These are phyloP conservation scores for Gossypium gossypioides DNA, from an alignment of 441 rosid species.

Conservation along the genomic window DNA sequence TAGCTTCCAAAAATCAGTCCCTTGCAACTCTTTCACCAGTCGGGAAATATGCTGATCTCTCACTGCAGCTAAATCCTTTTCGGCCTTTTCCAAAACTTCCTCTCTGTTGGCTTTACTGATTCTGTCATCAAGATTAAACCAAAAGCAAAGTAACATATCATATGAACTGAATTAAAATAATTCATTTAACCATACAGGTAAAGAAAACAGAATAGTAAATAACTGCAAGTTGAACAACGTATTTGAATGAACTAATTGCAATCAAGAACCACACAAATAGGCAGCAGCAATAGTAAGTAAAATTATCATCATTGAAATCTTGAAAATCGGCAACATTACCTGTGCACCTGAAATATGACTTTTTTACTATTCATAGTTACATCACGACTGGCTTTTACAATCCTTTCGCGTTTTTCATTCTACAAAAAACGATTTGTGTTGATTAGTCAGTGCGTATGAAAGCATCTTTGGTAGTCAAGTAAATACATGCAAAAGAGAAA, in stretches of 20 bases:
- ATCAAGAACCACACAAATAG: not conserved
- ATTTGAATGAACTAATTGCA: not conserved
- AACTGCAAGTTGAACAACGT: not conserved
- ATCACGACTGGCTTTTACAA: conserved; percentile 89
- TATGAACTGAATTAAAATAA: not conserved
- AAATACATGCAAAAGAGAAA: not conserved
- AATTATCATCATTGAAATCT: not conserved
- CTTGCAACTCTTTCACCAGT: conserved; percentile 71
- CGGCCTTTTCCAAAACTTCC: conserved; percentile 72
- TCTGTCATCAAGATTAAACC: conserved; percentile 26
- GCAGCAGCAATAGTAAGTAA: not conserved
- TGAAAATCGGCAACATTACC: conserved; percentile 30
- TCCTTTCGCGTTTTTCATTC: conserved; percentile 92
- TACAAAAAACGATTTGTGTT: conserved; percentile 14
- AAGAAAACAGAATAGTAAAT: not conserved
- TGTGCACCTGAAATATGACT: conserved; percentile 88
- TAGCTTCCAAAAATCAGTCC: conserved; percentile 89
- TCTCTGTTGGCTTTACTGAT: conserved; percentile 61
- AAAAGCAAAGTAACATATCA: not conserved
- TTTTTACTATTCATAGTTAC: conserved; percentile 84
- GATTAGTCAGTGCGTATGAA: not conserved
- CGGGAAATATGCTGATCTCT: conserved; percentile 45
- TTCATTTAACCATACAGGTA: not conserved
- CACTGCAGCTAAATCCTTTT: conserved; percentile 63
- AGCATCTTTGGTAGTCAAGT: not conserved